These are phyloP conservation scores for Centrapalus pauciflorus DNA, from an alignment of 129 eudicot genomes.

Conservation along the genomic window DNA sequence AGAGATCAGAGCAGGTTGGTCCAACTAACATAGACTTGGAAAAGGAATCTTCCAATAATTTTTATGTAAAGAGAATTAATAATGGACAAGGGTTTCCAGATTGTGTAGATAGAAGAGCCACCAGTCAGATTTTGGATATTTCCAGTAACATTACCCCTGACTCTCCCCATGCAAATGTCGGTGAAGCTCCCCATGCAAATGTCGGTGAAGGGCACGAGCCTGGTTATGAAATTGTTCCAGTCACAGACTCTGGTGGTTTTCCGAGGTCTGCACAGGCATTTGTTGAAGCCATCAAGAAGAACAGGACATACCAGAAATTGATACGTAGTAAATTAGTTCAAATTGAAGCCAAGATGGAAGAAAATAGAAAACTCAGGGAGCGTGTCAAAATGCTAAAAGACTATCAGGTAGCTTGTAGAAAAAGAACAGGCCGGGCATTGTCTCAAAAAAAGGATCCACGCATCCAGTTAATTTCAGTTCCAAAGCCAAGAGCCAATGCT, in stretches of 20 bases:
- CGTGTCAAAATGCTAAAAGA: conserved; percentile 55
- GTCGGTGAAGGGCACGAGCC: conserved; percentile 31
- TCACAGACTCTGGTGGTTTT: conserved; percentile 37
- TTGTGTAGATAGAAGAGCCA: conserved; percentile 54
- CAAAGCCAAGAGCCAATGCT: conserved; percentile 48
- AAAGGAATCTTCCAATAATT: conserved; percentile 75
- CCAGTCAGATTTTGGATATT: conserved; percentile 27
- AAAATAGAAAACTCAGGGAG: conserved; percentile 47
- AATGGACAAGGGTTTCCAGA: conserved; percentile 69
- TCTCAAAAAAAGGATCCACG: conserved; percentile 74
- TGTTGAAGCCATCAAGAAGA: conserved; percentile 90
- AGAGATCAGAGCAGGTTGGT: conserved; percentile 68
- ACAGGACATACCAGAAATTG: conserved; percentile 72
- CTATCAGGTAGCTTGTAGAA: conserved; percentile 67
- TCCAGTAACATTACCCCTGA: conserved; percentile 20
- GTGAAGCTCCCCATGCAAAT: conserved; percentile 27
- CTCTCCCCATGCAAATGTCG: conserved; percentile 18
- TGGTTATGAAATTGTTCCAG: conserved; percentile 40
- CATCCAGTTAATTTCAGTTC: conserved; percentile 62
- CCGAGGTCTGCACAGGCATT: conserved; percentile 68
- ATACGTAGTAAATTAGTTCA: conserved; percentile 52
- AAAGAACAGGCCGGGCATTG: conserved; percentile 61
- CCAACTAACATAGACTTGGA: conserved; percentile 58
- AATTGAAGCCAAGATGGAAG: conserved; percentile 68
- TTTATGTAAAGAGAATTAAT: conserved; percentile 62